These are phyloP conservation scores for Xylaria sp. DNA, from an alignment of 2,329 filamentous ascomycete species.

Conservation along the genomic window DNA sequence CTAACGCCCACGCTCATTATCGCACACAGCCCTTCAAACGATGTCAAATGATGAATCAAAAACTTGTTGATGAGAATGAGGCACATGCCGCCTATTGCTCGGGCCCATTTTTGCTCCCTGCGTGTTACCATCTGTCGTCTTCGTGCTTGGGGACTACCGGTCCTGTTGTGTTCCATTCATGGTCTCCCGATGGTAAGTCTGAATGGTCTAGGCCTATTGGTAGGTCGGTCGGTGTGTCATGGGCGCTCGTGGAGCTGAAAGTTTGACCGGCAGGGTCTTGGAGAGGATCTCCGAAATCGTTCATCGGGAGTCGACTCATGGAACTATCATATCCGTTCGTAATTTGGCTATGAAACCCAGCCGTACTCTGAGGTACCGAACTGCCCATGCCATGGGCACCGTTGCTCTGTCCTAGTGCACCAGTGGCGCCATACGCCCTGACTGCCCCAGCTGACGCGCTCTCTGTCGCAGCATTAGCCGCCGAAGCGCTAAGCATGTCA, in stretches of 20 bases:
- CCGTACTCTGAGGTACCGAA: neutral
- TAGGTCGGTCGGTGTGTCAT: conserved; percentile 15
- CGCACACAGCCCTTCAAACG: too few species aligned
- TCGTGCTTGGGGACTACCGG: conserved; percentile 3
- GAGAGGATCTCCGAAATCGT: conserved; percentile 12
- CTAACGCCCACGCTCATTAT: conserved; percentile 6
- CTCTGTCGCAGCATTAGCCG: conserved; percentile 19
- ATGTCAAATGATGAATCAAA: neutral
- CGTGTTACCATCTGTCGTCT: neutral
- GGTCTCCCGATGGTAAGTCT: conserved; percentile 8
- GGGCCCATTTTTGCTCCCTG: neutral
- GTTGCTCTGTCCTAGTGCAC: conserved; percentile 1
- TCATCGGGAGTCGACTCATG: conserved; percentile 7
- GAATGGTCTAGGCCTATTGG: conserved; percentile 12
- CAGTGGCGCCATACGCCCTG: neutral
- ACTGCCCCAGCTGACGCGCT: conserved; percentile 14
- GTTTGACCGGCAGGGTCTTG: conserved; percentile 5
- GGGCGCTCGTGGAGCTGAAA: conserved; percentile 8
- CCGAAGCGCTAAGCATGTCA: conserved; percentile 35
- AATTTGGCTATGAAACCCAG: conserved; percentile 19
- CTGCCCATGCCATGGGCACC: conserved; percentile 5
- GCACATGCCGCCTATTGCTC: neutral
- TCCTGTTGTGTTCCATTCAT: conserved; percentile 10
- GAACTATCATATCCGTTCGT: conserved; percentile 10
- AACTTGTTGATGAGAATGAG: neutral